Evolutionary conservation across 352 stramenopile genomes (phyloP).

Genomic region (Achlya hypogyna): DNA sequence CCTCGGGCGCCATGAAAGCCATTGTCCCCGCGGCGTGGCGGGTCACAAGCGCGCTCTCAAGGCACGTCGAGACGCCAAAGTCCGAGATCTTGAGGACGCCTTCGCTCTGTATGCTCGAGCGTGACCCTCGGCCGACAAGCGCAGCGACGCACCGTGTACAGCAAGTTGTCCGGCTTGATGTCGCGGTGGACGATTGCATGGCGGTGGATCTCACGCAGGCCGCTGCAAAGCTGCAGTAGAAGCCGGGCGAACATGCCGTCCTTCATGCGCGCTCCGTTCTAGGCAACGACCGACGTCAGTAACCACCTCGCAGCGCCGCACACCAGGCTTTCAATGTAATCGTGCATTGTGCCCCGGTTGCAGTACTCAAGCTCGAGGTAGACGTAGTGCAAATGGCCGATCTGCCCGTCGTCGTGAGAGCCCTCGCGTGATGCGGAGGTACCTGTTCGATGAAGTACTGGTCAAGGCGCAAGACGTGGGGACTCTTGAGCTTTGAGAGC

Average conservation of each 20-base stretch:
- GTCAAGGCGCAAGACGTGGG: constrained; percentile 60
- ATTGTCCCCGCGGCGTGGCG: constrained; percentile 67
- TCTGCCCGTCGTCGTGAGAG: constrained; percentile 18
- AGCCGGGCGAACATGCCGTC: constrained; percentile 39
- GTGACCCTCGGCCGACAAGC: not conserved
- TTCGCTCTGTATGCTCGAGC: constrained; percentile 33
- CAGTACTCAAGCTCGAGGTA: constrained; percentile 84
- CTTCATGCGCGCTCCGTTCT: constrained; percentile 21
- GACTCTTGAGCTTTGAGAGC: constrained; percentile 42
- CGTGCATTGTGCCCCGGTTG: constrained; percentile 37
- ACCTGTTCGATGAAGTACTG: constrained; percentile 62
- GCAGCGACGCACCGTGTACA: constrained; percentile 40
- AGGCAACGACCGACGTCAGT: not conserved
- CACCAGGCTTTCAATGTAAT: constrained; percentile 18
- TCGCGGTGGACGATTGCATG: constrained; percentile 65
- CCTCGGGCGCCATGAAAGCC: constrained; percentile 73
- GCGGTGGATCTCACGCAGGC: constrained; percentile 53
- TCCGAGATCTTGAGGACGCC: constrained; percentile 65
- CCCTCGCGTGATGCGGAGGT: not conserved
- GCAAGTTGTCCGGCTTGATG: constrained; percentile 67
- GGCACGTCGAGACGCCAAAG: constrained; percentile 73
- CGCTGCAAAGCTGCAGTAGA: constrained; percentile 62
- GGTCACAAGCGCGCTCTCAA: constrained; percentile 61
- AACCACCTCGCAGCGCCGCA: not conserved
- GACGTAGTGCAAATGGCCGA: constrained; percentile 62